These are phyloP conservation scores for Lenwebbia sp. DNA, from an alignment of 345 rosid genomes.

Conservation along the genomic window DNA sequence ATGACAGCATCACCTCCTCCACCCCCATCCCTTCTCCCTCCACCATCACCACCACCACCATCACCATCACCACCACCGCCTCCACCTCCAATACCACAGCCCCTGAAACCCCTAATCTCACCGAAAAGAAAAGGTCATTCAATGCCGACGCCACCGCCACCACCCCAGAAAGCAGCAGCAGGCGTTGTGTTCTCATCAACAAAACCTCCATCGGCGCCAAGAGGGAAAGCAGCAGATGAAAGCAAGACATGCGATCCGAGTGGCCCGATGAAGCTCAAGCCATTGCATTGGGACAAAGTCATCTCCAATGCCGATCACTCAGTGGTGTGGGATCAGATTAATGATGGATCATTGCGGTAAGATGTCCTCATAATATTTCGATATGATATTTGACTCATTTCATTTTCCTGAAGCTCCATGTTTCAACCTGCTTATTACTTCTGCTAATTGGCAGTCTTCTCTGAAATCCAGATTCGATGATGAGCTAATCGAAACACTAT, in stretches of 20 bases:
- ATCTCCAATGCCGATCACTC: slow-evolving; percentile 45
- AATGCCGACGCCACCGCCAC: neutral
- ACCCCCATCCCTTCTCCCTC: neutral
- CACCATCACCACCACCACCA: neutral
- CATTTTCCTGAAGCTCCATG: neutral
- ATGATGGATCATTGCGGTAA: slow-evolving; percentile 51
- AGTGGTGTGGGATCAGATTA: slow-evolving; percentile 57
- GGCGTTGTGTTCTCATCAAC: slow-evolving; percentile 2
- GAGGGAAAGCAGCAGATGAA: neutral
- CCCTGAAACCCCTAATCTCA: neutral
- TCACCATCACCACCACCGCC: neutral
- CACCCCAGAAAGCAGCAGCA: slow-evolving; percentile 10
- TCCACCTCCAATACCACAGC: neutral
- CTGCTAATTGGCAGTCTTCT: neutral
- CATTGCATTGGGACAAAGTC: slow-evolving; percentile 64
- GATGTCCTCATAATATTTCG: neutral
- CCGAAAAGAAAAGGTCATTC: neutral
- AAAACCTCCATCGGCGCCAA: slow-evolving; percentile 24
- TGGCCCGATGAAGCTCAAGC: slow-evolving; percentile 34
- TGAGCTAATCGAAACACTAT: slow-evolving; percentile 33
- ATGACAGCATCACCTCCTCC: neutral
- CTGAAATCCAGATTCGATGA: slow-evolving; percentile 37
- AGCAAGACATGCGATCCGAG: slow-evolving; percentile 3
- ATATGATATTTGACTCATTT: neutral
- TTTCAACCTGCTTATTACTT: neutral